Conservation (phyloP, 164 flowering plant genomes). For the Aristolochia contorta region DNA sequence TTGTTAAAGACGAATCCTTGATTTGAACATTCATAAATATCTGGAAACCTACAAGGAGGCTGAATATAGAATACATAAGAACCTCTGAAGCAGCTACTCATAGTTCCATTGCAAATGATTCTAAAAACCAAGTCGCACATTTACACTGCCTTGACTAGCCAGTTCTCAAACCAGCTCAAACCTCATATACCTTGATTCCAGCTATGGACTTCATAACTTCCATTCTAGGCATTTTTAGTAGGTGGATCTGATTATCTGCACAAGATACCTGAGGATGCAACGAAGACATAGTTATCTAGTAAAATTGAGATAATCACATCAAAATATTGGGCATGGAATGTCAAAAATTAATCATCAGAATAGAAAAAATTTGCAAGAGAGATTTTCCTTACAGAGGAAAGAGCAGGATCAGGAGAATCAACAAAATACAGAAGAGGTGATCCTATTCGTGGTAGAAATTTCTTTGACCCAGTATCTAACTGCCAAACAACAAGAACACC, state of each 20-base stretch:
- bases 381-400: conserved; percentile 58
- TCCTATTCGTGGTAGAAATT: conserved; percentile 78
- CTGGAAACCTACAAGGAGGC: conserved; percentile 58
- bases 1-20: conserved; percentile 38
- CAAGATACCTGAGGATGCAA: conserved; percentile 57
- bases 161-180: neutral
- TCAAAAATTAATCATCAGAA: neutral
- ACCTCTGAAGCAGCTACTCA: neutral
- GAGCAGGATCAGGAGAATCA: conserved; percentile 65
- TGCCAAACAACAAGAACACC: conserved; percentile 98
- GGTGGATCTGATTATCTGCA: conserved; percentile 88
- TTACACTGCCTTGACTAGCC: neutral
- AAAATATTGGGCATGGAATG: neutral
- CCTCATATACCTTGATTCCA: conserved; percentile 74
- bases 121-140: neutral
- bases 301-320: neutral
- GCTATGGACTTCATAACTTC: conserved; percentile 63
- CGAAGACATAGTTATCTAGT: neutral
- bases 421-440: conserved; percentile 64
- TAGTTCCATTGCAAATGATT: neutral
- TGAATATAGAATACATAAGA: conserved; percentile 25
- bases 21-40: conserved; percentile 24
- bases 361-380: neutral
- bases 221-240: conserved; percentile 83
- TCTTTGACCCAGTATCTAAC: conserved; percentile 83